Evolutionary conservation across 1,139 yeast genomes (phyloP), one percentile per base, ranked within the genome.

Genomic region (Candida smagusa): DNA sequence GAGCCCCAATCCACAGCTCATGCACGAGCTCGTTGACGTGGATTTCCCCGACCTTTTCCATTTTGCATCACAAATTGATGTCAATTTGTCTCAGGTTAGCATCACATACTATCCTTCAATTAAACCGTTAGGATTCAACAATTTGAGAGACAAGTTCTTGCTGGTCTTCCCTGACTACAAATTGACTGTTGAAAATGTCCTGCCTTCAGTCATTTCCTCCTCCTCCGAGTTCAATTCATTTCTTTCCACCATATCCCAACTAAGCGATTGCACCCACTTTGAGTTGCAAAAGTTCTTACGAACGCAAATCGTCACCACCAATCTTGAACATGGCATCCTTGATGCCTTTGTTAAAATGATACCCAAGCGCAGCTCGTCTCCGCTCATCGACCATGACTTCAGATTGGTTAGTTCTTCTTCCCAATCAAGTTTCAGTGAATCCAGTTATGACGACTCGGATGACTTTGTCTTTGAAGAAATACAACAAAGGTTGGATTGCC

Each of bases 401-500:
- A 41, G 28, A 29, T 39, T 44, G 22, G 33, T 33, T 6, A 29
- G 27, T 24, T 35, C 41, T 16, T 24, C 41, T n/a, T 40, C 47
- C 3, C 33, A 25, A 22, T 33, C 44, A 9, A 36, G 38, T 21
- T 38, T 37, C 21, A 34, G 33, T 9, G 38, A 38, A 28, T 28
- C 35, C 7, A 28, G 29, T 12, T 19, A 21, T n/a, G 33, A 42
- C 26, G 49, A 45, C 29, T 35, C 33, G 9, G 40, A 35, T 16
- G 49, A 46, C 22, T 52, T 58, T 12, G 43, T 59, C 8, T 60
- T 60, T 39, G 65, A 59, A 36, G 59, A 52, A 13, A 45, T 53
- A 23, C 55, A 55, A 30, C 52, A 50, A 33, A 49, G 46, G 31
- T 41, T 58, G 23, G 54, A 56, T 21, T 48, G 44, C 22, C 56